Base-by-base conservation (phyloP, 164 flowering plant genomes). In the Chimonanthus praecox region DNA sequence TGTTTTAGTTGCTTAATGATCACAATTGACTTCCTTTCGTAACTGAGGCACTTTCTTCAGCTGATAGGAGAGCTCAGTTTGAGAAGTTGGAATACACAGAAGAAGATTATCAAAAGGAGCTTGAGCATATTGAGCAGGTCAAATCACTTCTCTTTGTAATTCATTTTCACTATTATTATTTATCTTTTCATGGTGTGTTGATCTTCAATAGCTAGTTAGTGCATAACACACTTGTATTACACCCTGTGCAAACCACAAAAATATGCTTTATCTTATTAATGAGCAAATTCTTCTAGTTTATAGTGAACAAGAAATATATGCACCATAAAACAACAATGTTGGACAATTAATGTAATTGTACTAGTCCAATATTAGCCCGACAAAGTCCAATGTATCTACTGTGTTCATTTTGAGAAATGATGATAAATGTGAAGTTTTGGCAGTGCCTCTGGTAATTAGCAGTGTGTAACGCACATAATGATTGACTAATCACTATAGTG, bases 11-110 rank as follows among this genome's bases (percentile, higher is more conserved):
- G 1, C 71, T 73, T 2, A 46, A 13, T 49, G 20, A 20, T 69
- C 4, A 68, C 49, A 13, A 51, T 67, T 49, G 13, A 1, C 44
- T 47, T 72, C 69, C 71, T 72, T 58, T 6, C 51, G 54, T 54
- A 58, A 72, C 71, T 65, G 71, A 65, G 71, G 47, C 68, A 47
- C 47, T 79, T 79, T 48, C 71, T 78, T 85, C 91, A 94, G 98
- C 98, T 84, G 98, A 94, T 81, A 87, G 99, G 76, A 82, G 99
- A 62, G 99, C 99, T 49, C 99, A 94, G 78, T 94, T 94, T 85
- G 97, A 90, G 84, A 69, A 74, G 82, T 78, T 92, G 70, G 99
- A 94, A 78, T 94, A 91, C 83, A 90, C 97, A 44, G 97, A 94
- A 50, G 97, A 94, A 2, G 99, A 92, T 70, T 94, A 94, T 78